These are phyloP conservation scores for Stemphylium lycopersici DNA, from an alignment of 2,329 filamentous ascomycete species.

Conservation along the genomic window DNA sequence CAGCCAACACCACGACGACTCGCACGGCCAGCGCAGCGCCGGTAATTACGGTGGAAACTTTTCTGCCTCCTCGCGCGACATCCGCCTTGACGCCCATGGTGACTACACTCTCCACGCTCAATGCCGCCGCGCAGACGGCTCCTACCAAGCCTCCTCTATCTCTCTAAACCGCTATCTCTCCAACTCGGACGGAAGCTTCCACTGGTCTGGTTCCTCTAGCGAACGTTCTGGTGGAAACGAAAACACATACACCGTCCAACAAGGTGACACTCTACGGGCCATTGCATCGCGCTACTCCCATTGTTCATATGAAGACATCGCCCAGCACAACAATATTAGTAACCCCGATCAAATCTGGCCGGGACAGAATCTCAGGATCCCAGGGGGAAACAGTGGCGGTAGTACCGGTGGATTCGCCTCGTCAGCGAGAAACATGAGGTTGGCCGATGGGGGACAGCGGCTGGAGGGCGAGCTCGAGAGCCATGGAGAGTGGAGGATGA, in stretches of 20 bases:
- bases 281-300: slow-evolving; percentile 31
- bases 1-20: slow-evolving; percentile 2
- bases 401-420: slow-evolving; percentile 20
- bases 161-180: slow-evolving; percentile 29
- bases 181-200: slow-evolving; percentile 35
- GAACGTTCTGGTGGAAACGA: slow-evolving; percentile 8
- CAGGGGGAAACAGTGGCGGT: slow-evolving; percentile 27
- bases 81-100: slow-evolving; percentile 34
- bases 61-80: slow-evolving; percentile 28
- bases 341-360: slow-evolving; percentile 39
- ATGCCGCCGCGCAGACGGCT: slow-evolving; percentile 31
- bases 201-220: slow-evolving; percentile 28
- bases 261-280: slow-evolving; percentile 35
- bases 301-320: slow-evolving; percentile 35
- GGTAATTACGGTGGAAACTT: slow-evolving; percentile 35
- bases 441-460: slow-evolving; percentile 30
- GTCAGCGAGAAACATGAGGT: slow-evolving; percentile 28
- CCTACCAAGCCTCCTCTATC: slow-evolving; percentile 30
- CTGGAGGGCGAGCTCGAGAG: slow-evolving; percentile 29
- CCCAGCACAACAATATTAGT: slow-evolving; percentile 33
- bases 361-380: slow-evolving; percentile 32
- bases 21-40: slow-evolving; percentile 13
- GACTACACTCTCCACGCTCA: slow-evolving; percentile 37
- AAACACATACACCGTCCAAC: slow-evolving; percentile 32
- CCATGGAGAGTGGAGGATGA: slow-evolving; percentile 26